phyloP scores from a whole-genome alignment of 768 basidiomycete genomes.

The Tylopilus subfusipes region DNA sequence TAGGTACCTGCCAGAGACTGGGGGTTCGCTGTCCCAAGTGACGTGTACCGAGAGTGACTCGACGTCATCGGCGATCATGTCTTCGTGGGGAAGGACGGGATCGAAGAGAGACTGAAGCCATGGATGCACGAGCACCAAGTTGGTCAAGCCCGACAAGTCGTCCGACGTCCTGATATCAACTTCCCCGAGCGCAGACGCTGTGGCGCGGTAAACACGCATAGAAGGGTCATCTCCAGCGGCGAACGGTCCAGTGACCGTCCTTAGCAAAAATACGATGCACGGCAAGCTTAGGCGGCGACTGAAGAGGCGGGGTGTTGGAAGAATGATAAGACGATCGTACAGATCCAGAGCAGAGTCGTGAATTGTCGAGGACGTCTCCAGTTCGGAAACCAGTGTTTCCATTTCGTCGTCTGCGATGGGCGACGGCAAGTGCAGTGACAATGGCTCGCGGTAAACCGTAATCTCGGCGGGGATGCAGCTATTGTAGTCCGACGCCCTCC shows the following conservation, averaged over 20 bases:
- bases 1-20: neutral
- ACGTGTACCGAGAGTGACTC: neutral
- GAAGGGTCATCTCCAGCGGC: neutral
- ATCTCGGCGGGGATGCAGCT: constrained; percentile 24
- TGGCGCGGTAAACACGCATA: constrained; percentile 10
- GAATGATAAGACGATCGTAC: constrained; percentile 9
- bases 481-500: constrained; percentile 20
- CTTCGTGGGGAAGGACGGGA: constrained; percentile 18
- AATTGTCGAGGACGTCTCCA: neutral
- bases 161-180: constrained; percentile 15
- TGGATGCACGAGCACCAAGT: constrained; percentile 20
- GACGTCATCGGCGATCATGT: constrained; percentile 14
- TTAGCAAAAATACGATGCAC: constrained; percentile 13
- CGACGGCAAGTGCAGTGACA: constrained; percentile 3
- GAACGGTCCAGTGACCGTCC: constrained; percentile 9
- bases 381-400: constrained; percentile 1
- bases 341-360: constrained; percentile 8
- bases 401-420: constrained; percentile 10
- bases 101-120: constrained; percentile 16
- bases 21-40: neutral
- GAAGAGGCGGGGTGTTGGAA: constrained; percentile 15
- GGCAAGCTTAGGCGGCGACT: constrained; percentile 13
- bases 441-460: constrained; percentile 11
- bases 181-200: neutral
- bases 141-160: neutral